phyloP scores from a whole-genome alignment of 441 rosid species.

The Corymbia citriodora region DNA sequence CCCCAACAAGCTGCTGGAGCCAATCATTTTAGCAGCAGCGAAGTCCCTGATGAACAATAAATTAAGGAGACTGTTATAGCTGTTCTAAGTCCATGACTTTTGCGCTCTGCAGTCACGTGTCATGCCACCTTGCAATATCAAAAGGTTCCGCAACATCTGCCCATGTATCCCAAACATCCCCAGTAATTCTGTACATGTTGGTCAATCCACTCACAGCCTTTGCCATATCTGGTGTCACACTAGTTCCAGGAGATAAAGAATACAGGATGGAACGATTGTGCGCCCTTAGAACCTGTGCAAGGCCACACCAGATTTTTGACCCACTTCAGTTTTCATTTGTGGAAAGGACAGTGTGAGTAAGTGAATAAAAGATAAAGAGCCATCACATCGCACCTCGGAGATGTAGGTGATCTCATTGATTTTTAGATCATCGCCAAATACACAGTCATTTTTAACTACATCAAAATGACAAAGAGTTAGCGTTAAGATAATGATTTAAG shows the following conservation, averaged over 20 bases:
- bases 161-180: slow-evolving; percentile 97
- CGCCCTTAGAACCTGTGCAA: slow-evolving; percentile 57
- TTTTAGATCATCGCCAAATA: slow-evolving; percentile 79
- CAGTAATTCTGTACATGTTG: slow-evolving; percentile 88
- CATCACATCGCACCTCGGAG: slow-evolving; percentile 47
- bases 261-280: slow-evolving; percentile 65
- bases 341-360: not conserved
- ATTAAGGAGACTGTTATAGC: not conserved
- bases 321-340: not conserved
- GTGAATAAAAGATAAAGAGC: not conserved
- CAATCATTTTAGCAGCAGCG: slow-evolving; percentile 57
- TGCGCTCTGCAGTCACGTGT: not conserved
- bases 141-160: slow-evolving; percentile 74
- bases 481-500: not conserved
- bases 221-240: slow-evolving; percentile 81
- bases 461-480: not conserved
- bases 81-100: not conserved
- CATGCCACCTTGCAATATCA: slow-evolving; percentile 57
- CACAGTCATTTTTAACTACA: slow-evolving; percentile 86
- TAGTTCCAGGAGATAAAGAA: slow-evolving; percentile 89
- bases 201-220: slow-evolving; percentile 55
- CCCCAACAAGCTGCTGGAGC: slow-evolving; percentile 56
- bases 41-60: slow-evolving; percentile 45
- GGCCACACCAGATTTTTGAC: not conserved
- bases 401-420: slow-evolving; percentile 59